A percentile compares a stretch with the other conserved stretches of the same genome.
Conservation (phyloP, 257 asterid species). For the Striga asiatica region DNA sequence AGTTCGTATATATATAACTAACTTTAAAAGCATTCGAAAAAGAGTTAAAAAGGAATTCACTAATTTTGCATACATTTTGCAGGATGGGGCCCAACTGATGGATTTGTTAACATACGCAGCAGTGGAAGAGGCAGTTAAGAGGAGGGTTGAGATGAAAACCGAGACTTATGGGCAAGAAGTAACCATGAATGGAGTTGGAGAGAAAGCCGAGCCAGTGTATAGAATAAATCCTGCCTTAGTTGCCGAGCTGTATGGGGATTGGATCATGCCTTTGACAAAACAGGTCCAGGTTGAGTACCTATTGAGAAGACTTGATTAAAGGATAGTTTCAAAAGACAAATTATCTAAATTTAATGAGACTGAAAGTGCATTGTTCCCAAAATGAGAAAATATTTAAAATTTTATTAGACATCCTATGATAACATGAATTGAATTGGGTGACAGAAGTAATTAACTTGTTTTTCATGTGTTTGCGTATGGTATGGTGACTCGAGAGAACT, state of each 20-base stretch:
- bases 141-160: slow-evolving; percentile 74
- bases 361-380: no score
- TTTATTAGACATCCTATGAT: no score
- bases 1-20: slow-evolving; percentile 22
- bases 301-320: slow-evolving; percentile 68
- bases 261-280: slow-evolving; percentile 95
- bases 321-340: no score
- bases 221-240: slow-evolving; percentile 70
- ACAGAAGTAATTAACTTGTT: no score
- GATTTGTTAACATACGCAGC: slow-evolving; percentile 55
- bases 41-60: no score
- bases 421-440: no score
- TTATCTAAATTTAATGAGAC: no score
- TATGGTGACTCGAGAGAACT: no score
- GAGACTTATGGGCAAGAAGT: slow-evolving; percentile 58
- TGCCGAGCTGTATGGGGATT: slow-evolving; percentile 52
- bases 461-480: no score
- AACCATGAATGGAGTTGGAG: slow-evolving; percentile 14
- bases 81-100: slow-evolving; percentile 55
- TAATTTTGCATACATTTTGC: no score
- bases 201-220: slow-evolving; percentile 36
- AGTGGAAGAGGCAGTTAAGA: slow-evolving; percentile 58
- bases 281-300: slow-evolving; percentile 82
- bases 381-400: no score
- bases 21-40: no score